Evolutionary conservation across 305 asterid species (phyloP), one percentile per base, ranked within the genome.

Genomic region (Plantago coronopus): DNA sequence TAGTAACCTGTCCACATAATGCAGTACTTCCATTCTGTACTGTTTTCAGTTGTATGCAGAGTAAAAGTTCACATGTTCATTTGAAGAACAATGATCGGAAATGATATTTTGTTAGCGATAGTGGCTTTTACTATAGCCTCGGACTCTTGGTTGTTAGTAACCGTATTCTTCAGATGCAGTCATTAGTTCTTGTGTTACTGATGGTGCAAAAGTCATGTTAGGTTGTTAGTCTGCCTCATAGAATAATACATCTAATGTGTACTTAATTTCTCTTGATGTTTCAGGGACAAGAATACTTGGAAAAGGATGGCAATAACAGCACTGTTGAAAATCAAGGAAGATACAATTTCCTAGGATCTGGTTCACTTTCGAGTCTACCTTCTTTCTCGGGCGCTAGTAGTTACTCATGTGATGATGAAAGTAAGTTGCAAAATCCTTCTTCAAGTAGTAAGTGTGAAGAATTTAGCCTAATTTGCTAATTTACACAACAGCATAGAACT

Each of bases 301-400:
- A 67, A 55, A 77, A 68, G 58, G 75, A 55, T 48, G 74, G 66
- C 48, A 68, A 58, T 53, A 61, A 64, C 59, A 54, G 73, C 73
- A 74, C 67, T 72, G 47, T 50, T 49, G 77, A 63, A 38, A 65
- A 40, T 72, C 84, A 69, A 68, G 58, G 58, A 53, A 78, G 74
- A 65, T 74, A 69, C 48, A 65, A 62, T 65, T 58, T 64, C 34
- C 74, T 56, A 17, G 77, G 79, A 64, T 72, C 76, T 57, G 61
- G 62, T 63, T 78, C 83, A 63, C 76, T 68, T 57, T 66, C 95
- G 43, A 80, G 77, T 73, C 76, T 59, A 65, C 90, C 91, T 70
- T 78, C 89, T 48, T 70, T 73, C 56, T 87, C 91, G 21, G 93
- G 77, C 21, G 76, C 74, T 59, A 83, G 90, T 72, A 80, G 76